These are phyloP conservation scores for Candida stauntonica DNA, from an alignment of 805 yeast genomes.

Conservation along the genomic window DNA sequence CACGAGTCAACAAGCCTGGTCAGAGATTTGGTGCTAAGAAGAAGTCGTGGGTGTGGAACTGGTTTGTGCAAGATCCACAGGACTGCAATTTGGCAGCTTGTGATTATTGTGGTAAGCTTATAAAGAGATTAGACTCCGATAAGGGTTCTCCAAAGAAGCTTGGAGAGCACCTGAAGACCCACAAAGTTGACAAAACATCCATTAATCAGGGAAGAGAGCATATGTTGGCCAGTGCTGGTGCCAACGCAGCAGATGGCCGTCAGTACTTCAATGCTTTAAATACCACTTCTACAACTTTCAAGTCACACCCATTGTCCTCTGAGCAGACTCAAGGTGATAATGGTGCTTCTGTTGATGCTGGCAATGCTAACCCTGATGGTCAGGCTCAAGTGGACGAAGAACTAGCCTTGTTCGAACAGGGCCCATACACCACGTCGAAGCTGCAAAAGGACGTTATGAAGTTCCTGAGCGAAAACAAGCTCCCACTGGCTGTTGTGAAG, in stretches of 20 bases:
- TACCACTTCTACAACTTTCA: conserved; percentile 13
- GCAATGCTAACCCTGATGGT: background rate
- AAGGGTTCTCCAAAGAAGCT: conserved; percentile 58
- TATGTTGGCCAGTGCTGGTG: conserved; percentile 2
- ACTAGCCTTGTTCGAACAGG: conserved; percentile 31
- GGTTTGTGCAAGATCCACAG: conserved; percentile 49
- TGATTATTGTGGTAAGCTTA: conserved; percentile 47
- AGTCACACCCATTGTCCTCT: conserved; percentile 12
- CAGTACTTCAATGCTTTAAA: conserved; percentile 30
- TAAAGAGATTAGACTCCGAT: conserved; percentile 45
- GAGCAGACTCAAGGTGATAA: conserved; percentile 3
- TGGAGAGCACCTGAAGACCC: conserved; percentile 53
- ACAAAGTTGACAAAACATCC: conserved; percentile 39
- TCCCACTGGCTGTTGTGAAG: conserved; percentile 44
- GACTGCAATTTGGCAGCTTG: conserved; percentile 51
- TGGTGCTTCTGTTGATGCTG: background rate
- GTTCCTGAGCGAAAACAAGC: conserved; percentile 48
- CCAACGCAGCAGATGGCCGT: conserved; percentile 15
- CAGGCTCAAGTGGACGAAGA: conserved; percentile 1
- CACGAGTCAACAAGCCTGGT: conserved; percentile 43
- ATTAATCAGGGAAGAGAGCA: conserved; percentile 37
- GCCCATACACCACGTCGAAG: conserved; percentile 41
- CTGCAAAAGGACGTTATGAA: conserved; percentile 48
- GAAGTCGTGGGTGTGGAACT: conserved; percentile 60
- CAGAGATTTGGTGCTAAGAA: conserved; percentile 57